Conservation (phyloP, 1,284 basidiomycete genomes). For the Trichosporon sp. region DNA sequence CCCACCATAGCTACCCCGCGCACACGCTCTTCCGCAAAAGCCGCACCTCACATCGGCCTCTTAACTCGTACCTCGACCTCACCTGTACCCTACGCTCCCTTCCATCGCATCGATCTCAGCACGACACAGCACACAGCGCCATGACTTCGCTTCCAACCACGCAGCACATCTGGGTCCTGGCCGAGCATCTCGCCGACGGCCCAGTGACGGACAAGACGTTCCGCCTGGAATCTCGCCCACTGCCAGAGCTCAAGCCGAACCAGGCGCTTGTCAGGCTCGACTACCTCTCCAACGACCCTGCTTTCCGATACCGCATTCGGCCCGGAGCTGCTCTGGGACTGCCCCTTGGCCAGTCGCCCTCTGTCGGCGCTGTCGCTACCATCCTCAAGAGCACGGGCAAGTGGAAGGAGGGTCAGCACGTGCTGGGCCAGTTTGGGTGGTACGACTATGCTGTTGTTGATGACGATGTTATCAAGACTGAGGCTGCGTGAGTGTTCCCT, state of each 20-base stretch:
- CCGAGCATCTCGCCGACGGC: conserved; percentile 20
- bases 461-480: conserved; percentile 3
- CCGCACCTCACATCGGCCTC: too few relatives aligned
- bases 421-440: conserved; percentile 26
- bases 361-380: conserved; percentile 10
- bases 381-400: conserved; percentile 25
- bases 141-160: conserved; percentile 8
- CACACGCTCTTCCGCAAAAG: too few relatives aligned
- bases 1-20: too few relatives aligned
- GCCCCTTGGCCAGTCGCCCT: background rate
- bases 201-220: conserved; percentile 14
- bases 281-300: conserved; percentile 34
- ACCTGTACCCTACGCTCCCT: too few relatives aligned
- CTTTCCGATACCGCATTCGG: conserved; percentile 3
- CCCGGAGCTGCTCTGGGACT: background rate
- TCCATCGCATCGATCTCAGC: background rate
- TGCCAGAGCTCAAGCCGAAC: conserved; percentile 25
- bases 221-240: conserved; percentile 13
- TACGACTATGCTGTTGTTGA: conserved; percentile 29
- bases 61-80: too few relatives aligned
- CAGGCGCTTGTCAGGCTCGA: conserved; percentile 26
- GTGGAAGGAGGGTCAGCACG: conserved; percentile 26
- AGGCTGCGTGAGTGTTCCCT: conserved; percentile 6
- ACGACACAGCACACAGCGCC: background rate
- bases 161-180: conserved; percentile 21